Base-by-base conservation (phyloP, 2,329 filamentous ascomycete genomes). In the Colletotrichum liriopes region DNA sequence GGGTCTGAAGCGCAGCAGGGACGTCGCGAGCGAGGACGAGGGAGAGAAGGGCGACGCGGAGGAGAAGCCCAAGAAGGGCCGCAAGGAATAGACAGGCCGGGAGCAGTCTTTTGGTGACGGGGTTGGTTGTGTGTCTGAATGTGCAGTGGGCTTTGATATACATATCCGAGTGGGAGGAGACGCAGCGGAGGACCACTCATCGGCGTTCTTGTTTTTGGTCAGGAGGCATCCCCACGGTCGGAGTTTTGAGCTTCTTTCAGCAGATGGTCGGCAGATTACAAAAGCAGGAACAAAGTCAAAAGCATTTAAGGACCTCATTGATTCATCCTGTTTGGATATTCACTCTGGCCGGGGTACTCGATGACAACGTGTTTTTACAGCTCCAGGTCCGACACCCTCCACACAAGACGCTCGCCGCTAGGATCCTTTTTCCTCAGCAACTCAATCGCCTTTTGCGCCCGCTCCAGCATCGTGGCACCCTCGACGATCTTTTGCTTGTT, bases 1-100 rank as follows among this genome's bases (percentile, higher is more conserved):
- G 91, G 96, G 95, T 76, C 84, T 99, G 76, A 99, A 98, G 90
- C 89, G 96, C 76, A 91, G 89, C 75, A 90, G 94, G 66, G 91
- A 91, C 74, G 64, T 69, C 84, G 90, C 32, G 87, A 88, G 86
- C 32, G 90, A 88, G 63, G 86, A 84, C 5, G 85, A 78, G 20
- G 85, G 85, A 71, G 82, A 78, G 52, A 86, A 87, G 63, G 86
- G 84, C 70, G 86, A 85, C 76, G 84, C 86, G 69, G 82, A 74
- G 41, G 76, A 74, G 55, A 74, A 76, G 71, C 45, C 72, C 61
- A 74, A 74, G 56, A 72, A 72, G 70, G 67, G 70, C 54, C 70
- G 70, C 65, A 72, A 72, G 70, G 70, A 67, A 26, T 72, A 65
- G 56, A 39, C 2, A 2, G 2, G 49, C 49, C 18, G 35, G 32